Evolutionary conservation across 2,329 filamentous ascomycete species (phyloP).

Genomic region (Fusarium annulatum): DNA sequence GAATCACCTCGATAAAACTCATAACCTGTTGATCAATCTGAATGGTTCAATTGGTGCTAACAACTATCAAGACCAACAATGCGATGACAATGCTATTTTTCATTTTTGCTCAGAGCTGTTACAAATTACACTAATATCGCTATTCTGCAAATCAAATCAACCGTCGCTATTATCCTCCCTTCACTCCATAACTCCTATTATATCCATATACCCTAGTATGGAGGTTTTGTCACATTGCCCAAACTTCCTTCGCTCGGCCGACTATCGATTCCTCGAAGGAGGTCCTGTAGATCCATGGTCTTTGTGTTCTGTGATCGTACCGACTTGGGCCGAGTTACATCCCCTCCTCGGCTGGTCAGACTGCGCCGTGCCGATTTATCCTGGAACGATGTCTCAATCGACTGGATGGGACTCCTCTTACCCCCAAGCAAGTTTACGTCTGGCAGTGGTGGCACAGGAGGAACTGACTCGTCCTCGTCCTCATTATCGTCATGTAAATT

Average conservation of each 20-base stretch:
- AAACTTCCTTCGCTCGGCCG: slow-evolving; percentile 58
- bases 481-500: slow-evolving; percentile 47
- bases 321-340: slow-evolving; percentile 52
- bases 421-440: slow-evolving; percentile 48
- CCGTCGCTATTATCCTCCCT: slow-evolving; percentile 29
- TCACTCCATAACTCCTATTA: slow-evolving; percentile 22
- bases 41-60: neutral
- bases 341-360: slow-evolving; percentile 56
- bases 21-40: neutral
- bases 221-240: slow-evolving; percentile 60
- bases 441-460: slow-evolving; percentile 68
- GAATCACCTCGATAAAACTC: neutral
- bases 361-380: slow-evolving; percentile 53
- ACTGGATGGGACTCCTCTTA: slow-evolving; percentile 44
- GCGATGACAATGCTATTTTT: slow-evolving; percentile 1
- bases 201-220: slow-evolving; percentile 54
- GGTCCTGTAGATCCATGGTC: slow-evolving; percentile 60
- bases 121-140: slow-evolving; percentile 33
- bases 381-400: slow-evolving; percentile 48
- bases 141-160: slow-evolving; percentile 28
- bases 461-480: slow-evolving; percentile 55
- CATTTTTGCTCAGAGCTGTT: slow-evolving; percentile 23
- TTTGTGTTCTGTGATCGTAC: slow-evolving; percentile 49
- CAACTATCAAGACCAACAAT: neutral
- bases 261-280: slow-evolving; percentile 64